Evolutionary conservation across 208 protist species (phyloP).

Genomic region (Herpetomonas muscarum): DNA sequence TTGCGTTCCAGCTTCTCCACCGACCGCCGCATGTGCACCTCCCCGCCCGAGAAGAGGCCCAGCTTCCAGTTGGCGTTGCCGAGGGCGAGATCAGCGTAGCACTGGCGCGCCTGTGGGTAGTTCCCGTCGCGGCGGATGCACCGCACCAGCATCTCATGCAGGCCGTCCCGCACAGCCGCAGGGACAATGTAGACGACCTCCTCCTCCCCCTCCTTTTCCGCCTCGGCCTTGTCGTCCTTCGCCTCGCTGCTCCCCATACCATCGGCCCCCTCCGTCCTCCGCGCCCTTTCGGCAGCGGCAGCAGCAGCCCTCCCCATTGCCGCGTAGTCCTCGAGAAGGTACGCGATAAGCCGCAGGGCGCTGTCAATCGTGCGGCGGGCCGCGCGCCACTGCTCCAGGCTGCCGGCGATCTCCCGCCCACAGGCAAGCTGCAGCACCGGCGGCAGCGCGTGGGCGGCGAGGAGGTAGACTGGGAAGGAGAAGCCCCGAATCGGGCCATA

Average conservation of each 20-base stretch:
- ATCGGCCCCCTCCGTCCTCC: neutral
- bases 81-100: conserved; percentile 70
- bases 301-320: no score
- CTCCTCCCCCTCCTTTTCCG: neutral
- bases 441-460: conserved; percentile 33
- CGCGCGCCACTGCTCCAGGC: conserved; percentile 40
- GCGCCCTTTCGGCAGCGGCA: no score
- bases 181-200: conserved; percentile 35
- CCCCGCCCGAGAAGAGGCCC: conserved; percentile 75
- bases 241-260: neutral
- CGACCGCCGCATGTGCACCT: conserved; percentile 86
- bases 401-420: conserved; percentile 24
- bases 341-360: conserved; percentile 54
- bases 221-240: neutral
- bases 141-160: conserved; percentile 31
- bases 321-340: conserved; percentile 41
- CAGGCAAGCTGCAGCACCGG: conserved; percentile 23
- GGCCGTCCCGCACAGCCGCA: conserved; percentile 20
- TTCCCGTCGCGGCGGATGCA: conserved; percentile 33
- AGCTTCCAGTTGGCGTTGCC: conserved; percentile 84
- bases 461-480: conserved; percentile 50
- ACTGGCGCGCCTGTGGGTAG: conserved; percentile 42
- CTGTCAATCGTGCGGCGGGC: conserved; percentile 32
- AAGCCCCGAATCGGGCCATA: conserved; percentile 21
- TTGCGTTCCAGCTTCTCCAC: conserved; percentile 81